These are phyloP conservation scores for Kluyveromyces starmeri DNA, from an alignment of 805 yeast species.

Conservation along the genomic window DNA sequence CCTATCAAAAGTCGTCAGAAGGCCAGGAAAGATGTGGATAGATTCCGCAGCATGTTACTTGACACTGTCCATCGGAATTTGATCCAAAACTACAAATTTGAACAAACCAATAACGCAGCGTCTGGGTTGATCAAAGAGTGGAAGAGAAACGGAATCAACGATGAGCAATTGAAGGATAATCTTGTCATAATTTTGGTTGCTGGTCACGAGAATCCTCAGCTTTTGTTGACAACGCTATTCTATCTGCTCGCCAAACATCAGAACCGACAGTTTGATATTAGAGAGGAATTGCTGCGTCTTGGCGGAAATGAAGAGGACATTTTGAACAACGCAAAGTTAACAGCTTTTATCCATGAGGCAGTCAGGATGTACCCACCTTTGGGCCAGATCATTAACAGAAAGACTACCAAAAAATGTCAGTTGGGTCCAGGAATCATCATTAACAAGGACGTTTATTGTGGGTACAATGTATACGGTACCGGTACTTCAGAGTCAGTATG, in stretches of 20 bases:
- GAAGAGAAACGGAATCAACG: slow-evolving; percentile 30
- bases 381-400: slow-evolving; percentile 46
- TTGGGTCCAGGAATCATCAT: slow-evolving; percentile 37
- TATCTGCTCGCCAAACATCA: slow-evolving; percentile 38
- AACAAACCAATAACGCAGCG: slow-evolving; percentile 32
- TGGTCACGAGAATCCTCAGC: slow-evolving; percentile 57
- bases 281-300: slow-evolving; percentile 14
- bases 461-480: slow-evolving; percentile 46
- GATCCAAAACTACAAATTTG: slow-evolving; percentile 24
- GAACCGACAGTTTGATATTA: slow-evolving; percentile 26
- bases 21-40: slow-evolving; percentile 36
- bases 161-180: slow-evolving; percentile 44
- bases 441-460: slow-evolving; percentile 45
- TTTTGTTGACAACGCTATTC: slow-evolving; percentile 39
- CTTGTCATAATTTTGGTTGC: slow-evolving; percentile 48
- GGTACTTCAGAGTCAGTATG: slow-evolving; percentile 38
- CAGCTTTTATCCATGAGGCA: slow-evolving; percentile 37
- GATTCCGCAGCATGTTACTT: slow-evolving; percentile 33
- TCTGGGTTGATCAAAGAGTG: slow-evolving; percentile 35
- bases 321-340: slow-evolving; percentile 13
- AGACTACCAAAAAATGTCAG: slow-evolving; percentile 31
- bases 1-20: slow-evolving; percentile 39
- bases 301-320: slow-evolving; percentile 17
- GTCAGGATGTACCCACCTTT: slow-evolving; percentile 47
- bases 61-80: slow-evolving; percentile 29